Conservation (phyloP, 2,329 filamentous ascomycete species). For the Sarocladium kiliense region DNA sequence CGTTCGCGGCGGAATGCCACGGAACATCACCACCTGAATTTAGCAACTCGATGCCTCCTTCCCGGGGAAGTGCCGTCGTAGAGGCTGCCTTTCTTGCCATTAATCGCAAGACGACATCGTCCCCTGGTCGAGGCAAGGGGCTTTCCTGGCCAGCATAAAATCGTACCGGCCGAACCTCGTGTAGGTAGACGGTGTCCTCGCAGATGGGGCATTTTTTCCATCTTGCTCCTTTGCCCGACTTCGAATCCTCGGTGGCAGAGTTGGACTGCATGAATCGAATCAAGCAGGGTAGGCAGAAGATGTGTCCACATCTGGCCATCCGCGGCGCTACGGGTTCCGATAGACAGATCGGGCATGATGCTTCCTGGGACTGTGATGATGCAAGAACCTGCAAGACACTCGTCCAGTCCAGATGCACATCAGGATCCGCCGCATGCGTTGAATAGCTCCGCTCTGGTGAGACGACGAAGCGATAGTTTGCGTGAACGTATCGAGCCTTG, state of each 20-base stretch:
- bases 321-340: slow-evolving; percentile 88
- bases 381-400: slow-evolving; percentile 88
- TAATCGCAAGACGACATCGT: slow-evolving; percentile 83
- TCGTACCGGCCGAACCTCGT: slow-evolving; percentile 81
- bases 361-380: slow-evolving; percentile 79
- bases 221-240: slow-evolving; percentile 63
- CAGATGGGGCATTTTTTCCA: slow-evolving; percentile 98
- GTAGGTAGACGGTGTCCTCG: slow-evolving; percentile 87
- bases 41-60: slow-evolving; percentile 66
- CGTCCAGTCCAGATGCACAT: slow-evolving; percentile 86
- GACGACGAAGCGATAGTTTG: slow-evolving; percentile 96
- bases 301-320: slow-evolving; percentile 96
- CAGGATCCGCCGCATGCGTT: slow-evolving; percentile 76
- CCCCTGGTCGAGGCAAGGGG: slow-evolving; percentile 72
- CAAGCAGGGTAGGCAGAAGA: slow-evolving; percentile 90
- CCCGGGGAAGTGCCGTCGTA: slow-evolving; percentile 81
- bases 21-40: slow-evolving; percentile 72
- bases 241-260: slow-evolving; percentile 62
- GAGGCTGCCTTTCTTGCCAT: slow-evolving; percentile 76
- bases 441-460: slow-evolving; percentile 75
- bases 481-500: slow-evolving; percentile 86
- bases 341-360: slow-evolving; percentile 91
- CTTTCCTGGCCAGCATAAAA: slow-evolving; percentile 90
- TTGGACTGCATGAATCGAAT: slow-evolving; percentile 93
- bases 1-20: slow-evolving; percentile 92